phyloP scores from a whole-genome alignment of 2,329 filamentous ascomycete species.

The Fusarium oxysporum region DNA sequence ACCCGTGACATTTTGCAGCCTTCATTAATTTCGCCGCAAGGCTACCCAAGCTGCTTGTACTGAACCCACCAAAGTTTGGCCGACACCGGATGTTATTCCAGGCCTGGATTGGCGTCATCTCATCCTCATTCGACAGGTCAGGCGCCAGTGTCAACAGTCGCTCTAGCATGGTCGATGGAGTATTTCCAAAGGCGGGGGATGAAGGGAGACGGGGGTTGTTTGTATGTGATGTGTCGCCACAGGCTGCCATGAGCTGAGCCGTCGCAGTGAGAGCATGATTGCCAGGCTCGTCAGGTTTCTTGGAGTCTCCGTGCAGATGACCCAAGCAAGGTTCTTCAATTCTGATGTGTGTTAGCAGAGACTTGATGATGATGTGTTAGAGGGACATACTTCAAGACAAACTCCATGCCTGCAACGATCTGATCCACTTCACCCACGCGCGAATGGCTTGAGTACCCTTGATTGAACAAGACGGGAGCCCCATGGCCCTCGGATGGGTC shows the following conservation, averaged over 20 bases:
- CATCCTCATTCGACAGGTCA: slow-evolving; percentile 7
- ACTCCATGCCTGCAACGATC: slow-evolving; percentile 48
- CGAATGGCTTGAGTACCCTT: background rate
- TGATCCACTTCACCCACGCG: slow-evolving; percentile 13
- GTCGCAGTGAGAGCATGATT: slow-evolving; percentile 19
- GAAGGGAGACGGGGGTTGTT: background rate
- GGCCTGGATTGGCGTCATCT: slow-evolving; percentile 24
- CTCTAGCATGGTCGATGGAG: slow-evolving; percentile 1
- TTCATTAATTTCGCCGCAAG: slow-evolving; percentile 8
- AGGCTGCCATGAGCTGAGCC: slow-evolving; percentile 11
- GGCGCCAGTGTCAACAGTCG: slow-evolving; percentile 17
- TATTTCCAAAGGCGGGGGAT: background rate
- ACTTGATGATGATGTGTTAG: accelerated
- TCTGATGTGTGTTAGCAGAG: background rate
- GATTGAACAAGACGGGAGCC: background rate
- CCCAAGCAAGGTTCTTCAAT: slow-evolving; percentile 26
- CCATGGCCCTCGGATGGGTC: background rate
- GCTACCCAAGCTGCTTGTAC: background rate
- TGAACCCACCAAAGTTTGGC: slow-evolving; percentile 9
- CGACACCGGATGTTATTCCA: slow-evolving; percentile 22
- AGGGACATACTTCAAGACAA: slow-evolving; percentile 45
- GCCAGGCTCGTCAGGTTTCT: slow-evolving; percentile 13
- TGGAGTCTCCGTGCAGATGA: slow-evolving; percentile 17
- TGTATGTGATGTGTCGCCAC: background rate
- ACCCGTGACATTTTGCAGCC: slow-evolving; percentile 27